Evolutionary conservation across 169 alveolate genomes (phyloP).

Genomic region (Pseudocohnilembus persalinus): DNA sequence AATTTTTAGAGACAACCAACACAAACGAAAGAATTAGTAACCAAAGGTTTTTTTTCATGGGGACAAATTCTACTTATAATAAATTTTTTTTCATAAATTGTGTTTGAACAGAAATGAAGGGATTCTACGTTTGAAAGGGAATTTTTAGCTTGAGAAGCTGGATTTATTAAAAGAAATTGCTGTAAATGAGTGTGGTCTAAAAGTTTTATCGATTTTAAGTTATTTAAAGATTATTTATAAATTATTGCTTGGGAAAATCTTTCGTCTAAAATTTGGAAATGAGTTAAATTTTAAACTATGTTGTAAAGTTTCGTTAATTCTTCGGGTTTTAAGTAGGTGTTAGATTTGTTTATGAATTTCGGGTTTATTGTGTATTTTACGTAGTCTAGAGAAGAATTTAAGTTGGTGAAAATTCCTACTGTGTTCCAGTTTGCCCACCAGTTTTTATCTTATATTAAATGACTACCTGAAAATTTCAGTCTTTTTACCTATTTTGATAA

Average conservation of each 20-base stretch:
- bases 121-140: not conserved
- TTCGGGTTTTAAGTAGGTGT: not conserved
- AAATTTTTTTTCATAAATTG: not conserved
- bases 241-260: not conserved
- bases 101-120: not conserved
- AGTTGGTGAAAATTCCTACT: not conserved
- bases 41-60: not conserved
- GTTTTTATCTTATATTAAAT: not conserved
- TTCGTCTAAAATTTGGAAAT: not conserved
- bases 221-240: not conserved
- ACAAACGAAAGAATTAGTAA: not conserved
- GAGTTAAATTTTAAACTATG: not conserved
- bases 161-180: not conserved
- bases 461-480: not conserved
- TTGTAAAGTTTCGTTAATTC: not conserved
- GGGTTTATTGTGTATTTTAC: not conserved
- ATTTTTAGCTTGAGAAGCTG: too few relatives aligned
- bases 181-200: not conserved
- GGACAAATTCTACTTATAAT: not conserved
- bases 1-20: not conserved
- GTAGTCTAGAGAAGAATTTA: not conserved
- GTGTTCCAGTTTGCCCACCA: not conserved
- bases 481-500: too few relatives aligned
- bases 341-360: not conserved
- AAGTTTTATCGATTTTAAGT: not conserved